These are phyloP conservation scores for Phytophthora citricola DNA, from an alignment of 352 stramenopile species.

Conservation along the genomic window DNA sequence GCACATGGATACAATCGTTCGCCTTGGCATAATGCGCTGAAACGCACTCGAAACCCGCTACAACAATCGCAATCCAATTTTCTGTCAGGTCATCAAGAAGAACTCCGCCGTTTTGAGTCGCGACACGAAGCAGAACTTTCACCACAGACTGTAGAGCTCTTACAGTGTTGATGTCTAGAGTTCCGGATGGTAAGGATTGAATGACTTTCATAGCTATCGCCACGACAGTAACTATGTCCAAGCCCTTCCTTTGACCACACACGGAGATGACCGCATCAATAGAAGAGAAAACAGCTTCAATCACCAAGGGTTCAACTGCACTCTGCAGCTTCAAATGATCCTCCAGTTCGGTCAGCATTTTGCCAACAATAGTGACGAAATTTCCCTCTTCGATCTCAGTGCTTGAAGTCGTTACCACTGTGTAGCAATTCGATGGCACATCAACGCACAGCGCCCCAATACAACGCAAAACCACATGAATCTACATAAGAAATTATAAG, in stretches of 20 bases:
- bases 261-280: constrained; percentile 6
- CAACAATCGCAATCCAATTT: neutral
- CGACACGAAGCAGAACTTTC: constrained; percentile 4
- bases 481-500: constrained; percentile 1
- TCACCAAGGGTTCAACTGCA: neutral
- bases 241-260: neutral
- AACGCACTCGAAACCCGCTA: constrained; percentile 9
- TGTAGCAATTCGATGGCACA: constrained; percentile 2
- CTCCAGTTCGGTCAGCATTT: neutral
- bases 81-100: no score
- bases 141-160: constrained; percentile 11
- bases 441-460: constrained; percentile 18
- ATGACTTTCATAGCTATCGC: constrained; percentile 1
- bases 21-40: constrained; percentile 9
- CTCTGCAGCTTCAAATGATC: neutral
- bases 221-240: neutral
- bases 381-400: neutral
- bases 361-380: neutral
- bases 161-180: neutral
- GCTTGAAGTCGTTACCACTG: neutral
- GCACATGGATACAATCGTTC: constrained; percentile 3
- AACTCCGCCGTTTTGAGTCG: neutral
- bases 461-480: constrained; percentile 2
- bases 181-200: neutral
- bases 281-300: constrained; percentile 19